Evolutionary conservation across 495 filamentous ascomycete genomes (phyloP).

Genomic region (Gamarada debralockiae): DNA sequence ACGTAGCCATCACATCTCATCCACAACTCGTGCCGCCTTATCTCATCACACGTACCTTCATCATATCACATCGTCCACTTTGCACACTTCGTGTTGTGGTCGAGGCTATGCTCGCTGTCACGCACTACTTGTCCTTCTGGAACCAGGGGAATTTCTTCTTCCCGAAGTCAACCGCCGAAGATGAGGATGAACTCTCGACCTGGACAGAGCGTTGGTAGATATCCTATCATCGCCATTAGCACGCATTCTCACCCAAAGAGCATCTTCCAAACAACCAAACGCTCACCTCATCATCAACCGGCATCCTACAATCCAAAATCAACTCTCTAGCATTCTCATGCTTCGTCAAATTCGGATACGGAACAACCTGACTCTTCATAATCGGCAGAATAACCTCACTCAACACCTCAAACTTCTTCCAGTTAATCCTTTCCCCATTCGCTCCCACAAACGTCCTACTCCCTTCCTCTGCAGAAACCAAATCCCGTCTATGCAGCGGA

Average conservation of each 20-base stretch:
- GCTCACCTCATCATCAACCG: slow-evolving; percentile 26
- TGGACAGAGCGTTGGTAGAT: slow-evolving; percentile 57
- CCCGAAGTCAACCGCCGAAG: slow-evolving; percentile 29
- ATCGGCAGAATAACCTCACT: slow-evolving; percentile 87
- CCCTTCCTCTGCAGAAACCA: slow-evolving; percentile 88
- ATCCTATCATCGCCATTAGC: slow-evolving; percentile 41
- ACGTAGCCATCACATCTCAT: too few relatives aligned
- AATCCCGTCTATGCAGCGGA: slow-evolving; percentile 83
- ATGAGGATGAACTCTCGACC: slow-evolving; percentile 44
- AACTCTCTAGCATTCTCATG: slow-evolving; percentile 65
- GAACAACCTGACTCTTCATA: slow-evolving; percentile 81
- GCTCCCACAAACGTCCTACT: slow-evolving; percentile 82
- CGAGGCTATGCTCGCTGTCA: too few relatives aligned
- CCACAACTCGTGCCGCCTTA: too few relatives aligned
- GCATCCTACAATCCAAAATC: slow-evolving; percentile 56
- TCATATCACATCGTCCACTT: too few relatives aligned
- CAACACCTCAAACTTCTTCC: slow-evolving; percentile 97
- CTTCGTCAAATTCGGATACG: slow-evolving; percentile 66
- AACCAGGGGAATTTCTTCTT: slow-evolving; percentile 60
- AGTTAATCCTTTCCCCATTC: slow-evolving; percentile 78
- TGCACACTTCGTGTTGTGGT: too few relatives aligned
- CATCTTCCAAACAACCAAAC: neutral
- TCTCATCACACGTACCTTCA: too few relatives aligned
- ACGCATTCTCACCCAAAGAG: neutral
- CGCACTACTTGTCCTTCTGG: slow-evolving; percentile 28